Evolutionary conservation across 805 yeast genomes (phyloP).

Genomic region (Blastobotrys parvus): DNA sequence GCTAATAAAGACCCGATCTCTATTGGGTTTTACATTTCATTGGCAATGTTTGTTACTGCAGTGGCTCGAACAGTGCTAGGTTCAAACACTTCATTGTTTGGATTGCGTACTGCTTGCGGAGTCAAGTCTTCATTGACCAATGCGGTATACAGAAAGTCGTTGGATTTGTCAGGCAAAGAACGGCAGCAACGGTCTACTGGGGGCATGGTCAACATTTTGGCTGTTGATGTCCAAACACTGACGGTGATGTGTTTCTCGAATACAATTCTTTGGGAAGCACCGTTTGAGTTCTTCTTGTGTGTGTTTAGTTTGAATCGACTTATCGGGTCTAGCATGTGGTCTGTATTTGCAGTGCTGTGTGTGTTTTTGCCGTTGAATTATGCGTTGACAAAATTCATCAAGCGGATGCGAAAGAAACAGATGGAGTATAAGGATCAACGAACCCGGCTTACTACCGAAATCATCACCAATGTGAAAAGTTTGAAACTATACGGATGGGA

Average conservation of each 20-base stretch:
- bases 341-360: conserved; percentile 71
- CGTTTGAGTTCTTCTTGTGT: conserved; percentile 77
- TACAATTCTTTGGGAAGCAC: conserved; percentile 85
- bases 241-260: conserved; percentile 76
- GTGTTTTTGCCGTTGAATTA: conserved; percentile 77
- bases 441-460: conserved; percentile 79
- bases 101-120: conserved; percentile 70
- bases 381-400: conserved; percentile 48
- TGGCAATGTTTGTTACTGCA: conserved; percentile 66
- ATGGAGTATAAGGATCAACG: conserved; percentile 89
- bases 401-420: conserved; percentile 72
- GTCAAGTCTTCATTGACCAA: conserved; percentile 48
- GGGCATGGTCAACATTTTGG: conserved; percentile 89
- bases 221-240: conserved; percentile 84
- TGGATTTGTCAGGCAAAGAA: conserved; percentile 59
- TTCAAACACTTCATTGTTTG: conserved; percentile 72
- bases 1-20: conserved; percentile 43
- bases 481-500: conserved; percentile 97
- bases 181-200: conserved; percentile 68
- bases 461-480: conserved; percentile 81
- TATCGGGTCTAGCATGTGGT: conserved; percentile 88
- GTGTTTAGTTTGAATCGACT: conserved; percentile 61
- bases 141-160: conserved; percentile 62
- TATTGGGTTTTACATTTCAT: conserved; percentile 66
- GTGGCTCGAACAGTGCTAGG: conserved; percentile 68